A percentile compares a stretch with the other conserved stretches of the same genome.
phyloP scores from a whole-genome alignment of 1,139 yeast genomes.

The Maudiozyma humilis region DNA sequence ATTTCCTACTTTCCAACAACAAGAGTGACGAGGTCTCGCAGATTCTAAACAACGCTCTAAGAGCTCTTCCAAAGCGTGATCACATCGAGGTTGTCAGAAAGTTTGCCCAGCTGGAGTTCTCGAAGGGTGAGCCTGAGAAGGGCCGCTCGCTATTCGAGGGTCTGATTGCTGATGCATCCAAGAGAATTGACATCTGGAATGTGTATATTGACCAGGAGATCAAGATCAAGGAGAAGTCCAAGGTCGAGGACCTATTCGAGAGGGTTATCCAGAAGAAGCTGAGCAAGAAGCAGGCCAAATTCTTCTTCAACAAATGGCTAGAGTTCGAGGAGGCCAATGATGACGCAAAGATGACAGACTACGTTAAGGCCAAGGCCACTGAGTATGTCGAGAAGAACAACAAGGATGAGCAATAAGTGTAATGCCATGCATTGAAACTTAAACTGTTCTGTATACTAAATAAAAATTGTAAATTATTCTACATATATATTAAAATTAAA shows the following conservation, averaged over 20 bases:
- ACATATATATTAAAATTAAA: neutral
- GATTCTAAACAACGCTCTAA: constrained; percentile 64
- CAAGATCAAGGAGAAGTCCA: constrained; percentile 50
- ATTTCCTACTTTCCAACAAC: constrained; percentile 57
- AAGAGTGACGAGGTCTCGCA: constrained; percentile 55
- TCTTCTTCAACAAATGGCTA: constrained; percentile 91
- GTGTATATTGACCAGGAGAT: constrained; percentile 91
- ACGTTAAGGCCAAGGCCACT: constrained; percentile 86
- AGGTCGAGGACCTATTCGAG: constrained; percentile 73
- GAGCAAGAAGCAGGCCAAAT: constrained; percentile 87
- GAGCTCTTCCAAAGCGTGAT: constrained; percentile 60
- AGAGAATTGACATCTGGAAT: constrained; percentile 89
- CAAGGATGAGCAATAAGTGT: constrained; percentile 1
- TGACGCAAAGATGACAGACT: constrained; percentile 65
- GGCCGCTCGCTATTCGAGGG: constrained; percentile 95
- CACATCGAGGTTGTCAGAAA: constrained; percentile 78
- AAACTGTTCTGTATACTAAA: constrained; percentile 2
- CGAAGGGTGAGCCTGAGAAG: constrained; percentile 84
- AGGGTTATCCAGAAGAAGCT: constrained; percentile 63
- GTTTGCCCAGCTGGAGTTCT: constrained; percentile 82
- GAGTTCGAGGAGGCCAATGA: constrained; percentile 61
- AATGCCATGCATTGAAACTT: neutral
- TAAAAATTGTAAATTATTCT: constrained; percentile 3
- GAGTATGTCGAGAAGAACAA: constrained; percentile 46
- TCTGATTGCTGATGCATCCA: constrained; percentile 78